A percentile compares a stretch with the other conserved stretches of the same genome.
phyloP scores from a whole-genome alignment of 495 filamentous ascomycete species.

The Aeminium ludgeri region DNA sequence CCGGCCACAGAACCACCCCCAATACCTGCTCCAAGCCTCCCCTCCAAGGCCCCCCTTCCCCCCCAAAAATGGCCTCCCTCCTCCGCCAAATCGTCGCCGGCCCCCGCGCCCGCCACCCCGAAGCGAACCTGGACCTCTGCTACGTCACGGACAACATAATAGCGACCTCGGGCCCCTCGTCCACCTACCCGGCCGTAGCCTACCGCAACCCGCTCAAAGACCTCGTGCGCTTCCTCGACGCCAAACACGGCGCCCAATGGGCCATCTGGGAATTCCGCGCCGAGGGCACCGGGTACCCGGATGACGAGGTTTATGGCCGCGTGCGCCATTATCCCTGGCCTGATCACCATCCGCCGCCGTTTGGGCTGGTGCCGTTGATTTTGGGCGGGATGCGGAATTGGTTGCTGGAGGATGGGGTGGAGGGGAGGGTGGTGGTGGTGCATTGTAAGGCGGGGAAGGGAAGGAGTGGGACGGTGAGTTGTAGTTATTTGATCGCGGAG shows the following conservation, averaged over 20 bases:
- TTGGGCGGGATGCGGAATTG: conserved; percentile 81
- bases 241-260: conserved; percentile 68
- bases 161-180: conserved; percentile 68
- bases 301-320: conserved; percentile 65
- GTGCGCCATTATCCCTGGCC: conserved; percentile 90
- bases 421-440: conserved; percentile 60
- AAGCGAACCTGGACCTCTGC: conserved; percentile 83
- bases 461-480: conserved; percentile 73
- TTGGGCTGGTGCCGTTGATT: conserved; percentile 70
- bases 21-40: too few relatives aligned
- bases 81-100: conserved; percentile 63
- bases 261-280: conserved; percentile 94
- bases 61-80: conserved; percentile 34
- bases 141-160: conserved; percentile 77
- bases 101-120: conserved; percentile 63
- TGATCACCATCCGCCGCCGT: conserved; percentile 93
- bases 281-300: conserved; percentile 89
- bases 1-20: too few relatives aligned
- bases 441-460: conserved; percentile 98
- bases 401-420: conserved; percentile 40
- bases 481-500: conserved; percentile 77
- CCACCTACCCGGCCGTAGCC: conserved; percentile 71
- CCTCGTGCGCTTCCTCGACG: conserved; percentile 72
- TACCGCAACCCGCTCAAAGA: conserved; percentile 84
- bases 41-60: background rate